Evolutionary conservation across 352 stramenopile genomes (phyloP), one percentile per base, ranked within the genome.

Genomic region (Blastocystis sp.): DNA sequence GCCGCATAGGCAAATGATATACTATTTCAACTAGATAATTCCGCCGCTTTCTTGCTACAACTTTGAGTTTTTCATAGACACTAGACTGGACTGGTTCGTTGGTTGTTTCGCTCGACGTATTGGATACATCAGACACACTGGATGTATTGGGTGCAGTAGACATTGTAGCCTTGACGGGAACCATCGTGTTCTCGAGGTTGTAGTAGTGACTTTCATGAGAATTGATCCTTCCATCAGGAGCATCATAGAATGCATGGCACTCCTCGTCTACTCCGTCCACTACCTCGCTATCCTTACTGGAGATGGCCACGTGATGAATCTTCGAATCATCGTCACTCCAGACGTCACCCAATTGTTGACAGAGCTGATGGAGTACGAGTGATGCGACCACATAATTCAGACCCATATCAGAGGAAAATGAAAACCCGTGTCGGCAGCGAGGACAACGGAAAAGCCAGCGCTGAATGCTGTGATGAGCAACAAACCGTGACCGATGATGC

Each of bases 1-100:
- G 69, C 30, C 73, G 73, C 34, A 66, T 66, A 18, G 73, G 73
- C 18, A 68, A 85, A 20, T 53, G 37, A 5, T 30, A 13, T 9
- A 85, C 34, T n/a, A 85, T 37, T n/a, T 85, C 53, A 6, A 85
- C 47, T 30, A 85, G 73, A 85, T 69, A 85, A 43, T 85, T 55
- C 8, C 73, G 50, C 7, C 73, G 13, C 39, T 68, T 85, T 20
- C 50, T 66, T 7, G 73, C 73, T 0, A 85, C 73, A 30, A 85
- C n/a, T 37, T 85, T 85, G 20, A 85, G 73, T 26, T 85, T 85
- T 13, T 85, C 73, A 43, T 85, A 85, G 11, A 43, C 68, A 43
- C 73, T 85, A 43, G 50, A 69, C 16, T 34, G 30, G 11, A 66
- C 2, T 26, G 18, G 13, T 18, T 85, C 73, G 39, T 62, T 68